Base-by-base conservation (phyloP, 192 early-diverging fungal species). In the Umbelopsis vinacea region DNA sequence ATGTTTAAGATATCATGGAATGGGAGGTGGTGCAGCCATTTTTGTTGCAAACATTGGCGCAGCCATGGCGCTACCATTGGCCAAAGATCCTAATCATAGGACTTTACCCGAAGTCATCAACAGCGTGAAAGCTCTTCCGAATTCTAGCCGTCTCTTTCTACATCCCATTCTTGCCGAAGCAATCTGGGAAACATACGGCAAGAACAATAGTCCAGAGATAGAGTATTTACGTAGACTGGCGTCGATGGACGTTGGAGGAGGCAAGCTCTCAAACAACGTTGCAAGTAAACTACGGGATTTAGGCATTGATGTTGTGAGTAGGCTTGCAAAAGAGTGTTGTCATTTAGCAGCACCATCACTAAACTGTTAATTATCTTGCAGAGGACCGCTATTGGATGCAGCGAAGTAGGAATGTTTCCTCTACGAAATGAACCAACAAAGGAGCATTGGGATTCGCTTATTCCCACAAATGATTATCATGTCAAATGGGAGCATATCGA, bases 401-500 rank as follows among this genome's bases (percentile, higher is more conserved):
- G 35, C 19, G 57, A 63, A 63, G 33, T 63, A 29, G 57, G 57
- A 12, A 12, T 33, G 12, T 63, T 17, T 14, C 57, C 57, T 12
- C 33, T 63, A 17, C 33, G 33, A 63, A 63, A 63, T 29, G 57
- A 63, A 35, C 57, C 57, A 14, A 63, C 57, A 1, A 35, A 63
- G 33, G 57, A 63, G 3, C 10, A 63, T 4, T 63, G 57, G 57
- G 57, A 63, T 33, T 6, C 57, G 17, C 37, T 37, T 37, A 33
- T 63, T 2, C 29, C 35, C 5, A 37, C 57, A 19, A 19, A 63
- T 33, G 57, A 63, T 35, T 14, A 35, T 5, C 35, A 63, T 35
- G 57, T 26, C 9, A 17, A 12, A 3, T 63, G 57, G 57, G 57
- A 63, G n/a, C 57, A 63, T 63, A 37, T 63, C 17, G 57, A 63